phyloP scores from a whole-genome alignment of 176 grass and related monocot genomes.

The Raddia distichophylla region DNA sequence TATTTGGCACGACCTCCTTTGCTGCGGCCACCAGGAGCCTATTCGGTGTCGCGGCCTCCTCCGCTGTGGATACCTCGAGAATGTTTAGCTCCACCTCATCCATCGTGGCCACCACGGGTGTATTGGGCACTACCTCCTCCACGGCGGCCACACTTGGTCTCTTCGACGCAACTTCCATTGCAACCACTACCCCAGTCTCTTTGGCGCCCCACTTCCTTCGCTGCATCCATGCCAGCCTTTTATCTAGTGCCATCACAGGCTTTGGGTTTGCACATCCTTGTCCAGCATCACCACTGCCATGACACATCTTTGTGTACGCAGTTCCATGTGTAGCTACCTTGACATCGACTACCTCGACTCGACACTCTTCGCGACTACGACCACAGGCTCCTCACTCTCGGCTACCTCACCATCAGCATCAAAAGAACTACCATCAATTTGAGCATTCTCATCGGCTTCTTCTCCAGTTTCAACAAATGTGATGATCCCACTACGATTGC shows the following conservation, averaged over 20 bases:
- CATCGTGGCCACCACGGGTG: slow-evolving; percentile 10
- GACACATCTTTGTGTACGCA: too few species aligned
- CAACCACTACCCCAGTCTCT: slow-evolving; percentile 22
- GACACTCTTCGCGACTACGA: too few species aligned
- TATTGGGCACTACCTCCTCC: neutral
- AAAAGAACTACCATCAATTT: too few species aligned
- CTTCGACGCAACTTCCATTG: slow-evolving; percentile 18
- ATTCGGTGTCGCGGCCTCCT: slow-evolving; percentile 32
- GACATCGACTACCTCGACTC: too few species aligned
- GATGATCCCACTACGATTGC: too few species aligned
- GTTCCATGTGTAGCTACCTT: too few species aligned
- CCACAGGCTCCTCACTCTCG: too few species aligned
- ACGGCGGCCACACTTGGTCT: slow-evolving; percentile 19
- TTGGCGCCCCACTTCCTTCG: slow-evolving; percentile 24
- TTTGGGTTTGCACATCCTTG: slow-evolving; percentile 46
- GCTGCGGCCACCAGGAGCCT: slow-evolving; percentile 33
- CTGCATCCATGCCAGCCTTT: slow-evolving; percentile 41
- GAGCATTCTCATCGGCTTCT: too few species aligned
- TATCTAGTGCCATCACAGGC: slow-evolving; percentile 47
- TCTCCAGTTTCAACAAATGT: too few species aligned
- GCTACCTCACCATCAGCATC: too few species aligned
- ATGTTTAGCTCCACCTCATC: slow-evolving; percentile 39
- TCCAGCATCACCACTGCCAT: slow-evolving; percentile 44
- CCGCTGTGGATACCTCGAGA: slow-evolving; percentile 18
- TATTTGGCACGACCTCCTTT: slow-evolving; percentile 38